Evolutionary conservation across 2,329 filamentous ascomycete genomes (phyloP), one percentile per base, ranked within the genome.

Genomic region (Zalaria sp.): DNA sequence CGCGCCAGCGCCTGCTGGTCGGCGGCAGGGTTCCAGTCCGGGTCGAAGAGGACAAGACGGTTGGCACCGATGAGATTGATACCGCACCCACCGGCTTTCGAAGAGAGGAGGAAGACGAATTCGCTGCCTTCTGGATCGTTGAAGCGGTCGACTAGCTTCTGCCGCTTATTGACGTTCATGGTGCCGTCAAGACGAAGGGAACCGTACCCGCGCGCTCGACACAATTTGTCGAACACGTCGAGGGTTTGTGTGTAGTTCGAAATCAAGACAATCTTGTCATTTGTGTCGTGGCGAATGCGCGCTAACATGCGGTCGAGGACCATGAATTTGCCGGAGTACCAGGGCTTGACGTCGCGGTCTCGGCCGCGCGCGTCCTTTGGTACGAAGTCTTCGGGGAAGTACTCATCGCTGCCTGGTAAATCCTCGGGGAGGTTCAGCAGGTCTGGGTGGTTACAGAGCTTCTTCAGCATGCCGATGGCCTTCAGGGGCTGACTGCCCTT

Each of bases 211-310:
- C 87, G 83, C 43, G 77, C 74, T 35, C 89, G 84, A 57, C 91
- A 98, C 5, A 98, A 73, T 47, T 79, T 81, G 51, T 94, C 88
- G 56, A 98, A 96, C 3, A 98, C 72, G 60, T 98, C 91, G 3
- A 98, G 73, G 0, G 91, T 98, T 53, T 91, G 83, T 0, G 91
- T 98, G 63, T 96, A 98, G 57, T 98, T 98, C 62, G 86, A 94
- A 61, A 98, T 98, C 43, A 98, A 75, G 8, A 98, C 91, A 54
- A 98, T 98, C 63, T 98, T 98, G 72, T 98, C 91, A 54, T 94
- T 95, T 1, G 91, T 96, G 54, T 96, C 89, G 53, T 88, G 81
- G 10, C 86, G 84, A 51, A 98, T 98, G 27, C 89, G 82, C 29
- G 88, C 86, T 39, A 98, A 76, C 93, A 98, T 98, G 43, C 62